Evolutionary conservation across 73 alveolate species (phyloP).

Genomic region (Paramecium octaurelia): DNA sequence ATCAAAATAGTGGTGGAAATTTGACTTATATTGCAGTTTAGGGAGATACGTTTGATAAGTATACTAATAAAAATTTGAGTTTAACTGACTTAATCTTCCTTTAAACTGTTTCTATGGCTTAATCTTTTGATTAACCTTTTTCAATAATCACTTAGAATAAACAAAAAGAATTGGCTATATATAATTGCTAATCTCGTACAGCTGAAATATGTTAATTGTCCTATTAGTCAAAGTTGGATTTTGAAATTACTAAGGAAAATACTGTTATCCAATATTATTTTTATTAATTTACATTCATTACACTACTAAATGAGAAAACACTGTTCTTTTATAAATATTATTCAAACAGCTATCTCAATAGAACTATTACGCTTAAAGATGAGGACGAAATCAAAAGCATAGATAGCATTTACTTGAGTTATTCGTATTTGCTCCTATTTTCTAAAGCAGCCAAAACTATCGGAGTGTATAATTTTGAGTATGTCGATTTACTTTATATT

Average conservation of each 20-base stretch:
- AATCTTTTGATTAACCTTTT: background rate
- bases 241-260: background rate
- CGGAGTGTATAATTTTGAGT: background rate
- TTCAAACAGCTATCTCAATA: background rate
- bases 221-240: background rate
- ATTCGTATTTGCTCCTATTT: background rate
- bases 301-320: background rate
- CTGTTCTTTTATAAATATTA: background rate
- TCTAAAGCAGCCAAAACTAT: background rate
- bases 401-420: background rate
- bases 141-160: background rate
- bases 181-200: background rate
- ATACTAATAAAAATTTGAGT: background rate
- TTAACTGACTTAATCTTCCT: background rate
- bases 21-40: background rate
- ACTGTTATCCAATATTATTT: background rate
- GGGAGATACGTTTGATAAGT: background rate
- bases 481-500: background rate
- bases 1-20: background rate
- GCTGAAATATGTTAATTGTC: background rate
- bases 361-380: background rate
- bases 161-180: background rate
- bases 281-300: background rate
- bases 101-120: background rate
- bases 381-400: background rate